These are phyloP conservation scores for Raddia guianensis DNA, from an alignment of 176 grass and related monocot species.

Conservation along the genomic window DNA sequence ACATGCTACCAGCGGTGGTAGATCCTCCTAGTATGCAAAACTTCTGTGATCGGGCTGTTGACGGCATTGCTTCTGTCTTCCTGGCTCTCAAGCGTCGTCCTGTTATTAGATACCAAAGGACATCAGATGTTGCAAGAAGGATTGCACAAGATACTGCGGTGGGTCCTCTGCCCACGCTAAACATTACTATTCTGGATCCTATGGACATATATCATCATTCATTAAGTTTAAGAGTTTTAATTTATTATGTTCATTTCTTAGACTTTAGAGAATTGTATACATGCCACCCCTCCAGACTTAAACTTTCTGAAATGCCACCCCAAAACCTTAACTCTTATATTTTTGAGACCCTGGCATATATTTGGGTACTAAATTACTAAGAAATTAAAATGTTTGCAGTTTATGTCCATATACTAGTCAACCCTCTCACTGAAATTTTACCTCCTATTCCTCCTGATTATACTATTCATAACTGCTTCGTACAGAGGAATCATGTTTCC, in stretches of 20 bases:
- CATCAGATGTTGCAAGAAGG: slow-evolving; percentile 85
- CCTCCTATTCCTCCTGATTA: neutral
- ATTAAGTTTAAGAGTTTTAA: neutral
- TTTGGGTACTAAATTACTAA: slow-evolving; percentile 19
- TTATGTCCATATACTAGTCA: neutral
- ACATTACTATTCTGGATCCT: neutral
- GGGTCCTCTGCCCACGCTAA: slow-evolving; percentile 36
- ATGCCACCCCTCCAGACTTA: neutral
- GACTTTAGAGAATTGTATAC: neutral
- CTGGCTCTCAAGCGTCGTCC: slow-evolving; percentile 86
- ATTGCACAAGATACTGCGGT: slow-evolving; percentile 95
- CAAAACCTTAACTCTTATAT: slow-evolving; percentile 2
- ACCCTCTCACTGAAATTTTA: neutral
- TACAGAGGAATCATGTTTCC: neutral
- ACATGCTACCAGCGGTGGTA: slow-evolving; percentile 80
- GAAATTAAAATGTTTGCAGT: neutral
- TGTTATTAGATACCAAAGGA: slow-evolving; percentile 87
- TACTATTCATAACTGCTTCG: slow-evolving; percentile 3
- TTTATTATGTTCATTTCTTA: no score
- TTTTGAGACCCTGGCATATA: slow-evolving; percentile 26
- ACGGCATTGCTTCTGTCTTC: slow-evolving; percentile 91
- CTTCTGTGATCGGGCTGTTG: slow-evolving; percentile 92
- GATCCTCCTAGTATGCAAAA: slow-evolving; percentile 81
- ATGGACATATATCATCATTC: neutral
- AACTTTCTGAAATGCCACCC: slow-evolving; percentile 1